phyloP scores from a whole-genome alignment of 1,139 yeast species.

The Suhomyces anneliseae region DNA sequence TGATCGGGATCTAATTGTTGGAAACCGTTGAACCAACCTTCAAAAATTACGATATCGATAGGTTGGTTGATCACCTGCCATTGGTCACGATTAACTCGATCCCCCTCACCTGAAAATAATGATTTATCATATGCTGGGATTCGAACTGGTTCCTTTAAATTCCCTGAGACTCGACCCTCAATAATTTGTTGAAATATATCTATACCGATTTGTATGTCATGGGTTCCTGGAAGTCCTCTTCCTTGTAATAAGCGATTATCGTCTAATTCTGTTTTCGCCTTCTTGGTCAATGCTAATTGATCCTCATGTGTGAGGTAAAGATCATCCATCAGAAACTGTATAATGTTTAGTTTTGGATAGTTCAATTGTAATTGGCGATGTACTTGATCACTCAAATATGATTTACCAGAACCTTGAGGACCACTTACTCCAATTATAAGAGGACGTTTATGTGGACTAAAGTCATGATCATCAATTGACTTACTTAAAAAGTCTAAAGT shows the following conservation, averaged over 20 bases:
- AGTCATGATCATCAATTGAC: conserved; percentile 19
- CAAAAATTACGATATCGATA: conserved; percentile 70
- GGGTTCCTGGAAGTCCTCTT: conserved; percentile 94
- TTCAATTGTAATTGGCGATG: conserved; percentile 30
- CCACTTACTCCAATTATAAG: conserved; percentile 74
- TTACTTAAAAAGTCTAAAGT: conserved; percentile 23
- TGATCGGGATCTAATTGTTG: conserved; percentile 34
- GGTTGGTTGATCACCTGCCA: conserved; percentile 41
- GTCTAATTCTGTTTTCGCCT: conserved; percentile 18
- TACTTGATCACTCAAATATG: conserved; percentile 58
- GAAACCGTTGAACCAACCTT: conserved; percentile 95
- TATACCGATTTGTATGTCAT: conserved; percentile 56
- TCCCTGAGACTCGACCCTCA: conserved; percentile 4
- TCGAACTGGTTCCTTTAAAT: conserved; percentile 22
- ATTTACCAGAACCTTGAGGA: conserved; percentile 93
- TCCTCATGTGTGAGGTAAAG: conserved; percentile 68
- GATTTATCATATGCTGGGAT: conserved; percentile 85
- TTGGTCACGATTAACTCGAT: conserved; percentile 45
- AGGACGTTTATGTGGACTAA: conserved; percentile 32
- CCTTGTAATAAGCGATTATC: conserved; percentile 66
- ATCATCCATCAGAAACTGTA: conserved; percentile 81
- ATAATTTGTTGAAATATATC: conserved; percentile 21
- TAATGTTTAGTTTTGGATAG: conserved; percentile 44
- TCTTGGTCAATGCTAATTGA: conserved; percentile 47
- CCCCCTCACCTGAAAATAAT: conserved; percentile 73